phyloP scores from a whole-genome alignment of 176 grass and related monocot genomes.

The Carex scoparia region DNA sequence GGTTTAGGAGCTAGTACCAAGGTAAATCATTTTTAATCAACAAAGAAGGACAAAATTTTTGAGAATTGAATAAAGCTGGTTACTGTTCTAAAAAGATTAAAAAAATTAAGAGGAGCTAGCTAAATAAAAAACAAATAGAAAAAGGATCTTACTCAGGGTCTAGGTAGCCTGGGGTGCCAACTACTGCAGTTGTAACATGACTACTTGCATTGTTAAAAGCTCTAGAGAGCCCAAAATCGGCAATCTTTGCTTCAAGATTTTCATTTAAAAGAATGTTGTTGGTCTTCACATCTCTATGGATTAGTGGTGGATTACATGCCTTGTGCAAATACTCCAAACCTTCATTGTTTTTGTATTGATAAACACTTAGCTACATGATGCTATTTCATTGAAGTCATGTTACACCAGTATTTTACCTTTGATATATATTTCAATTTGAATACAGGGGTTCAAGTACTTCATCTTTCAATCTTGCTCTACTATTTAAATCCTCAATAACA shows the following conservation, averaged over 20 bases:
- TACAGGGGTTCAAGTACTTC: background rate
- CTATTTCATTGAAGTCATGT: background rate
- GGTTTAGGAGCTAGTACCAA: background rate
- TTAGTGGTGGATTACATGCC: constrained; percentile 27
- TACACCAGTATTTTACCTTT: too few relatives aligned
- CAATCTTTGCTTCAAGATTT: constrained; percentile 39
- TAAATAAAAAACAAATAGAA: background rate
- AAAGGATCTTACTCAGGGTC: constrained; percentile 47
- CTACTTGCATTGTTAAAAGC: constrained; percentile 25
- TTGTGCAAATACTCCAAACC: constrained; percentile 54
- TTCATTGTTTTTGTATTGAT: background rate
- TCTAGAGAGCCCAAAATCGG: constrained; percentile 44
- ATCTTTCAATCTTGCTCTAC: background rate
- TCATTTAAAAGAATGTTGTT: constrained; percentile 44
- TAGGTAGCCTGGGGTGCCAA: constrained; percentile 43
- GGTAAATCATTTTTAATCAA: background rate
- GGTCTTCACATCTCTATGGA: constrained; percentile 55
- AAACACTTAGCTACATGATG: background rate
- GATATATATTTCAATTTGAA: background rate
- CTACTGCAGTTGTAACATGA: constrained; percentile 30
- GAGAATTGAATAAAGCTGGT: background rate
- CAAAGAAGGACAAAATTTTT: background rate
- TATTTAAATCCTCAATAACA: background rate
- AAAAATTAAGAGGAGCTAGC: background rate
- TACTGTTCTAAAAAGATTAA: background rate